Evolutionary conservation across 768 basidiomycete genomes (phyloP).

Genomic region (Xerocomus brunneocitrinus): DNA sequence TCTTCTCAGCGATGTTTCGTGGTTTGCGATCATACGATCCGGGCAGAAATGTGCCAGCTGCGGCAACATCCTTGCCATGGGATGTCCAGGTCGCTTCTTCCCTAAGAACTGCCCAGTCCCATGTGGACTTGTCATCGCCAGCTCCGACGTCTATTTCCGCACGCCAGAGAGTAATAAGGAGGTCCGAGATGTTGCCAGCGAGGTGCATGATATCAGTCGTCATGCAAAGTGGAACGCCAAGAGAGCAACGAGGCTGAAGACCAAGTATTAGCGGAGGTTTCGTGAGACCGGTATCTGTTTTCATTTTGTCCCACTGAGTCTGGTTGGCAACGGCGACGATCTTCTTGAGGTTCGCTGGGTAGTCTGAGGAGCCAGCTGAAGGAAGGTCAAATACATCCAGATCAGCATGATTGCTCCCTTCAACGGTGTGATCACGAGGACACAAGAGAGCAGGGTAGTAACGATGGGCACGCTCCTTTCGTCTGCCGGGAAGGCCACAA

Average conservation of each 20-base stretch:
- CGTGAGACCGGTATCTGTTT: slow-evolving; percentile 33
- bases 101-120: slow-evolving; percentile 32
- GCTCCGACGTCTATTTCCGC: slow-evolving; percentile 12
- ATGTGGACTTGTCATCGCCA: slow-evolving; percentile 18
- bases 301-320: slow-evolving; percentile 22
- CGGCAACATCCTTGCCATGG: slow-evolving; percentile 15
- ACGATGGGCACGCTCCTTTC: slow-evolving; percentile 19
- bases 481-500: slow-evolving; percentile 29
- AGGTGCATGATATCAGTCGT: slow-evolving; percentile 42
- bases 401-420: slow-evolving; percentile 29
- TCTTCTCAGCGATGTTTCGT: slow-evolving; percentile 22
- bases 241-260: slow-evolving; percentile 14
- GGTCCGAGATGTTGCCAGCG: slow-evolving; percentile 22
- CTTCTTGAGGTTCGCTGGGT: background rate
- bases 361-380: slow-evolving; percentile 3
- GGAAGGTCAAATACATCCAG: slow-evolving; percentile 20
- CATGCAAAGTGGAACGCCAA: slow-evolving; percentile 35
- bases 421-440: slow-evolving; percentile 27
- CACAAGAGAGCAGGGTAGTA: slow-evolving; percentile 33
- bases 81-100: slow-evolving; percentile 12
- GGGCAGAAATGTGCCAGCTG: slow-evolving; percentile 8
- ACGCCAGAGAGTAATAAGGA: slow-evolving; percentile 22
- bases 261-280: slow-evolving; percentile 37
- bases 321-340: slow-evolving; percentile 1
- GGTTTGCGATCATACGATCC: slow-evolving; percentile 21